A percentile compares a stretch with the other conserved stretches of the same genome.
Evolutionary conservation across 371 early-diverging fungal species (phyloP).

Genomic region (Batkoa obscura): DNA sequence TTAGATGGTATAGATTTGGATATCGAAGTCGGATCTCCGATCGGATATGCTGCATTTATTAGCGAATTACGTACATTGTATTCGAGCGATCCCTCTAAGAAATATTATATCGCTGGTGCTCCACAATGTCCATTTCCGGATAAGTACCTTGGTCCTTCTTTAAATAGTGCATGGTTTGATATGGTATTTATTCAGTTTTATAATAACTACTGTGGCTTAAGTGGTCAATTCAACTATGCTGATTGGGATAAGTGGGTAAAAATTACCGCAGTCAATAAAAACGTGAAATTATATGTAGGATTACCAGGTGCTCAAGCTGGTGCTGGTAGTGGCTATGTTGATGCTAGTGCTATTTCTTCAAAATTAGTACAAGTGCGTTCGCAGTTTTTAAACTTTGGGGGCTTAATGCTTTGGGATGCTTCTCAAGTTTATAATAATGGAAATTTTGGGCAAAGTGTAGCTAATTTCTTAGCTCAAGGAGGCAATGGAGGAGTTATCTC

Average conservation of each 20-base stretch:
- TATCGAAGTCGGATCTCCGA: slow-evolving; percentile 33
- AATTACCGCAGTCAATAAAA: slow-evolving; percentile 24
- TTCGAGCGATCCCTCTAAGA: slow-evolving; percentile 1
- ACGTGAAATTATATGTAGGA: slow-evolving; percentile 34
- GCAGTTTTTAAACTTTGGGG: slow-evolving; percentile 30
- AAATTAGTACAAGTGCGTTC: slow-evolving; percentile 15
- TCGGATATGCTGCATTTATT: slow-evolving; percentile 28
- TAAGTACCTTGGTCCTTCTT: slow-evolving; percentile 23
- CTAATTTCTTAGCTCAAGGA: too few species aligned
- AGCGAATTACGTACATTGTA: slow-evolving; percentile 19
- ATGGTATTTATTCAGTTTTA: slow-evolving; percentile 53
- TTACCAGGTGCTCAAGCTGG: slow-evolving; percentile 36
- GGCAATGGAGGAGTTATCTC: too few species aligned
- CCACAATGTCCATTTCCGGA: slow-evolving; percentile 34
- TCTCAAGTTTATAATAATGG: neutral
- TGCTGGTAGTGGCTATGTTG: slow-evolving; percentile 33
- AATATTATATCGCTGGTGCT: slow-evolving; percentile 17
- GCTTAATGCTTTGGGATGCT: slow-evolving; percentile 50
- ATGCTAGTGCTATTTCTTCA: neutral
- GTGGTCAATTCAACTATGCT: slow-evolving; percentile 34
- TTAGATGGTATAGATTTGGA: slow-evolving; percentile 54
- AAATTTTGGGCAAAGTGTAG: too few species aligned
- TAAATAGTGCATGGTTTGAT: slow-evolving; percentile 36
- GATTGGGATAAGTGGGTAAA: slow-evolving; percentile 34
- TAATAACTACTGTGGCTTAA: slow-evolving; percentile 32